These are phyloP conservation scores for Salix purpurea DNA, from an alignment of 345 rosid genomes.

Conservation along the genomic window DNA sequence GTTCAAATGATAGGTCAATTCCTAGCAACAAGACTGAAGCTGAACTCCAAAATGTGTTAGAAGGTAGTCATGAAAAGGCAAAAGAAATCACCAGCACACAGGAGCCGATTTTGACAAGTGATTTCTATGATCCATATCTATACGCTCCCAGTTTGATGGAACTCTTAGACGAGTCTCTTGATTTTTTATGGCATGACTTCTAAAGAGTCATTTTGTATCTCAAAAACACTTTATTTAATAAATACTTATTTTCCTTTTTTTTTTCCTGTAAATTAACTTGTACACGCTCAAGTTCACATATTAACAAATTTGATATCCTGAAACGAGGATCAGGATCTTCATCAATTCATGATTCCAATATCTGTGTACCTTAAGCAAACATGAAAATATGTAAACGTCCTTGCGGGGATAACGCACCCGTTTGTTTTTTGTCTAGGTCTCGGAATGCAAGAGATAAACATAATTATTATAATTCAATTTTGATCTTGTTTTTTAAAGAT, in stretches of 20 bases:
- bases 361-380: neutral
- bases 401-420: too few relatives aligned
- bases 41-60: neutral
- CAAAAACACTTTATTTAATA: neutral
- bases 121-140: neutral
- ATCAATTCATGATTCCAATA: neutral
- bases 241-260: neutral
- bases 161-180: slow-evolving; percentile 17
- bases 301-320: neutral
- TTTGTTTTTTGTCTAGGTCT: too few relatives aligned
- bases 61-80: neutral
- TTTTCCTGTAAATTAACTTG: neutral
- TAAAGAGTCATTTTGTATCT: neutral
- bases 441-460: too few relatives aligned
- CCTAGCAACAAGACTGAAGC: too few relatives aligned
- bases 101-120: neutral
- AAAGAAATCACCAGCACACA: neutral
- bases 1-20: neutral
- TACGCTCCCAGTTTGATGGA: slow-evolving; percentile 16
- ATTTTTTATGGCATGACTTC: slow-evolving; percentile 8
- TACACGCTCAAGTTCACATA: neutral
- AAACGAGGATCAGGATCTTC: neutral
- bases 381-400: neutral
- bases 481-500: too few relatives aligned
- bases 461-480: too few relatives aligned